Base-by-base conservation (phyloP, 2,329 filamentous ascomycete genomes). In the Pseudofabraea citricarpa region DNA sequence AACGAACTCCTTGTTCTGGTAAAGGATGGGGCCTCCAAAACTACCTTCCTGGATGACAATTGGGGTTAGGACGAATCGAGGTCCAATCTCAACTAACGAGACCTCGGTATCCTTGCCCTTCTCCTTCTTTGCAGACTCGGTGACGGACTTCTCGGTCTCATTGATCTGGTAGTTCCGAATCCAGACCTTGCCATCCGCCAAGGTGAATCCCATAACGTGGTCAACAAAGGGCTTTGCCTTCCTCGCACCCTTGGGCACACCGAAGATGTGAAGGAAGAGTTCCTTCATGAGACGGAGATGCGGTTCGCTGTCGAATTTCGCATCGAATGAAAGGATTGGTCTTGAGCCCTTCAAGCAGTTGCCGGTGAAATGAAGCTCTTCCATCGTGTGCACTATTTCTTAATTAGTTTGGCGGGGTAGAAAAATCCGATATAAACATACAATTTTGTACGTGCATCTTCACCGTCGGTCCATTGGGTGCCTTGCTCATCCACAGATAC, bases 1-100 rank as follows among this genome's bases (percentile, higher is more conserved):
- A 42, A 98, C 87, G 58, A 95, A 98, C 64, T 95, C 85, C 74
- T 89, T 93, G 72, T 97, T 97, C 73, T 97, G 89, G 69, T 95
- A 98, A 60, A 98, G 94, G 52, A 97, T 89, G 3, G 93, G 91
- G 0, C 93, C 93, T 42, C 91, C 91, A 56, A 98, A 97, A 48
- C 87, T 90, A 33, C 89, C 90, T 64, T 98, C 93, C 56, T 95
- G 82, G 54, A 97, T 95, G 45, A 97, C 83, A 53, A 96, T 96
- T 1, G 93, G 91, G 20, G 90, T 96, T 40, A 96, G 72, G 22
- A 96, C 90, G 55, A 96, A 91, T 36, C 93, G 79, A 0, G 93
- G 93, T 0, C 93, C 93, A 49, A 98, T 95, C 67, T 98, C 93
- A 2, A 96, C 81, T 19, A 98, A 75, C 47, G 77, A 85, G 49